phyloP scores from a whole-genome alignment of 2,329 filamentous ascomycete species.

The Fusarium armeniacum region DNA sequence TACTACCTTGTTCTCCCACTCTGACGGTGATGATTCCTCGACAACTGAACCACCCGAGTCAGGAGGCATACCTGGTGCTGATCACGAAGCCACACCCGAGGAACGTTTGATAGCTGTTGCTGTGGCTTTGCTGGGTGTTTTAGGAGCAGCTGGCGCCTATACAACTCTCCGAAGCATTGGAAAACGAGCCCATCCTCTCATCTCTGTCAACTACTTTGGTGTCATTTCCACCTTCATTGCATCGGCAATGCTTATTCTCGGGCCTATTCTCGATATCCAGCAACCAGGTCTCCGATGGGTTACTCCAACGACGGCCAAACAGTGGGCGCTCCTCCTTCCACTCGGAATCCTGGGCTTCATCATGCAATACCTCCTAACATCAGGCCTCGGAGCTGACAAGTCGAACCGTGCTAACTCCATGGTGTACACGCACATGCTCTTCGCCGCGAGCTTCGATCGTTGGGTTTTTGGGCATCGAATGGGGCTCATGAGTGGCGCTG shows the following conservation, averaged over 20 bases:
- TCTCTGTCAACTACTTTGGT: conserved; percentile 88
- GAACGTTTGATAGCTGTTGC: conserved; percentile 79
- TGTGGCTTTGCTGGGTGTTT: conserved; percentile 80
- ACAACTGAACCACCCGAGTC: conserved; percentile 36
- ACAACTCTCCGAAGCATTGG: conserved; percentile 85
- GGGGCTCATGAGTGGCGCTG: conserved; percentile 63
- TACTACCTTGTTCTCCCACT: conserved; percentile 63
- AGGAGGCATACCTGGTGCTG: conserved; percentile 50
- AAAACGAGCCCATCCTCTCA: conserved; percentile 82
- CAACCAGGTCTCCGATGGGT: conserved; percentile 63
- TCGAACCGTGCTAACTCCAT: conserved; percentile 70
- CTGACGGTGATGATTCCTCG: conserved; percentile 38
- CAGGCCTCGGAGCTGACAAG: conserved; percentile 79
- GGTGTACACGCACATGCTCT: conserved; percentile 71
- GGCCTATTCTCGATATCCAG: conserved; percentile 60
- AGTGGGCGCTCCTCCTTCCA: conserved; percentile 77
- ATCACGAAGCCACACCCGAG: conserved; percentile 65
- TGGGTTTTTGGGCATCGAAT: conserved; percentile 67
- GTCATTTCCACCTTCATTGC: conserved; percentile 78
- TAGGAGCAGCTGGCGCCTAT: conserved; percentile 81
- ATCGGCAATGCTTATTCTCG: conserved; percentile 68
- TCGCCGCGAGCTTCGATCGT: conserved; percentile 66
- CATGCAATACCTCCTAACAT: conserved; percentile 88
- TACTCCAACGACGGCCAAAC: conserved; percentile 57
- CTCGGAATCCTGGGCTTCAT: conserved; percentile 82